Evolutionary conservation across 192 early-diverging fungal genomes (phyloP).

Genomic region (Umbelopsis sp.): DNA sequence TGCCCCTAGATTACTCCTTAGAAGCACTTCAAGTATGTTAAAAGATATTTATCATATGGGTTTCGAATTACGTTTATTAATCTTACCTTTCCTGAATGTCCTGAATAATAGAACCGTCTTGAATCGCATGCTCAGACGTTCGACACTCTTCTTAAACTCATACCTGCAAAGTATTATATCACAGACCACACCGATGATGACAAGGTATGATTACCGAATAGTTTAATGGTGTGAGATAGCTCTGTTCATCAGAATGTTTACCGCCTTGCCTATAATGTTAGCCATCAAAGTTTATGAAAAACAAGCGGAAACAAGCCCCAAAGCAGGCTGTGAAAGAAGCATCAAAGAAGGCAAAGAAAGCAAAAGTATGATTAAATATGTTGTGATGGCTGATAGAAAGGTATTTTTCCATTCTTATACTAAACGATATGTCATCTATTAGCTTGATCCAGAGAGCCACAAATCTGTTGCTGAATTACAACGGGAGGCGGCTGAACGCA

Average conservation of each 20-base stretch:
- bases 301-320: constrained; percentile 80
- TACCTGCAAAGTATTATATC: constrained; percentile 85
- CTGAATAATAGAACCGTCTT: constrained; percentile 57
- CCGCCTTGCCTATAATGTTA: constrained; percentile 19
- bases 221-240: background rate
- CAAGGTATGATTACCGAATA: constrained; percentile 19
- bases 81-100: constrained; percentile 1
- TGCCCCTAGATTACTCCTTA: constrained; percentile 11
- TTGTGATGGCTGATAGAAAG: constrained; percentile 5
- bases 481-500: constrained; percentile 51
- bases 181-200: constrained; percentile 62
- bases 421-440: background rate
- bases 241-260: background rate
- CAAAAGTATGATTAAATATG: constrained; percentile 59
- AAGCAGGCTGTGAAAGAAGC: constrained; percentile 81
- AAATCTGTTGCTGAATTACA: constrained; percentile 75
- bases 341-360: constrained; percentile 80
- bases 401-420: background rate
- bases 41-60: background rate
- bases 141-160: constrained; percentile 76
- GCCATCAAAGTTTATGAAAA: constrained; percentile 66
- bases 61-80: background rate
- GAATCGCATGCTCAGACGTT: constrained; percentile 64
- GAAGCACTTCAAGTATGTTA: background rate
- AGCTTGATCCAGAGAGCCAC: constrained; percentile 82